These are phyloP conservation scores for Colletotrichum liriopes DNA, from an alignment of 2,329 filamentous ascomycete species.

Conservation along the genomic window DNA sequence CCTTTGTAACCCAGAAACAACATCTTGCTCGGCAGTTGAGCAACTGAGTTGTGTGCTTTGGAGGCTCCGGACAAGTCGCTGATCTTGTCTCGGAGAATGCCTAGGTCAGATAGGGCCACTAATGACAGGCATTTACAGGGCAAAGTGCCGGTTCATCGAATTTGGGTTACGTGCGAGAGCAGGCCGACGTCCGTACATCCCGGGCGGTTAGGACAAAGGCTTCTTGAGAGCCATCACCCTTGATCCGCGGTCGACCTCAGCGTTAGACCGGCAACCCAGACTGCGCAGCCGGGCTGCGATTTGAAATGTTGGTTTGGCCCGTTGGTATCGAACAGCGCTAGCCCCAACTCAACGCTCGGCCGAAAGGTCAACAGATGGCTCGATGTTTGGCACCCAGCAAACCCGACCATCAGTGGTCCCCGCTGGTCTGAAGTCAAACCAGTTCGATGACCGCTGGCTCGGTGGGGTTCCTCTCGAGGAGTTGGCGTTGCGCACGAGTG, in stretches of 20 bases:
- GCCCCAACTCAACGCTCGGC: not conserved
- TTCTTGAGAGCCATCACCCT: not conserved
- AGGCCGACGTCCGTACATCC: not conserved
- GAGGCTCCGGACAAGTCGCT: not conserved
- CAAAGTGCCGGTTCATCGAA: not conserved
- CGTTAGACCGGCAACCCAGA: not conserved
- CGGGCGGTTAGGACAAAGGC: not conserved
- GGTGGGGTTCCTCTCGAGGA: not conserved
- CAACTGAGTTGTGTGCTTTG: not conserved
- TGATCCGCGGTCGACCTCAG: not conserved
- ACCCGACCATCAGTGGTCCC: not conserved
- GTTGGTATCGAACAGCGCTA: not conserved
- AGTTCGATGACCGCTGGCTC: not conserved
- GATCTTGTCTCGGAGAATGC: not conserved
- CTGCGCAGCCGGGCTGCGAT: not conserved
- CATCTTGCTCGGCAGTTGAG: not conserved
- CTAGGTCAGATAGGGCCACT: constrained; percentile 6
- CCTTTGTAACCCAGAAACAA: not conserved
- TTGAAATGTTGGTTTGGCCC: not conserved
- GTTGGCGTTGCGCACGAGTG: constrained; percentile 18
- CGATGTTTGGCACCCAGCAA: no score
- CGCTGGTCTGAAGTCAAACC: not conserved
- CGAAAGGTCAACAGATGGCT: not conserved
- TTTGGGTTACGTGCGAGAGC: constrained; percentile 6
- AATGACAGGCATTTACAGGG: no score